Base-by-base conservation (phyloP, 495 filamentous ascomycete genomes). In the Podospora appendiculata region DNA sequence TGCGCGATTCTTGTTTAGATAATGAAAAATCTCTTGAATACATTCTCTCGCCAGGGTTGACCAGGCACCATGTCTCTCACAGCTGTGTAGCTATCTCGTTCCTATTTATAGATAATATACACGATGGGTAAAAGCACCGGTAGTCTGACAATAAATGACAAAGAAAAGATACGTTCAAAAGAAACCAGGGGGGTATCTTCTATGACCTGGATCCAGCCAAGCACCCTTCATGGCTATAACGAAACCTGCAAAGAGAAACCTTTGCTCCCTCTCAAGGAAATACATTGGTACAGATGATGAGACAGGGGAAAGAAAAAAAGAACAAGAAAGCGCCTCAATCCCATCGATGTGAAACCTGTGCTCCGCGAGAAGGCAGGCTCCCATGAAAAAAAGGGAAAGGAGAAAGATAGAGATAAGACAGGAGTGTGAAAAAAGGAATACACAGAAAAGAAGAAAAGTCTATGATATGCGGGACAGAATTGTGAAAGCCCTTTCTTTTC, bases 201-300 rank as follows among this genome's bases (percentile, higher is more conserved):
- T 70, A 71, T 66, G 58, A 70, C 62, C 65, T 69, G 71, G 71
- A 65, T 60, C 72, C 72, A 74, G 72, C 58, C 72, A 67, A 71
- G 69, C 60, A 56, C 57, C 60, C 63, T 59, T 63, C 25, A 25
- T 25, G 25, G 25, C 25, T 25, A 25, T 25, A 25, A 25, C 25
- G 25, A 25, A 25, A 25, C 25, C 25, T 25, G 25, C 25, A 47
- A 48, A 44, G 16, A 44, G 8, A 44, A 44, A 3, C 11, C 38
- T 40, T 14, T 40, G 10, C 38, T 40, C 38, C 38, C n/a, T 14
- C 38, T 3, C 10, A 40, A 11, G 7, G 17, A 44, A 13, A 16
- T 12, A 44, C 41, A 44, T 12, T 19, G 13, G 41, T 50, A 39
- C 25, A 25, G 25, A 25, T 25, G 25, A 25, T 25, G 25, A 25